A percentile compares a stretch with the other conserved stretches of the same genome.
phyloP scores from a whole-genome alignment of 1,284 basidiomycete genomes.

The Fereydounia khargensis region DNA sequence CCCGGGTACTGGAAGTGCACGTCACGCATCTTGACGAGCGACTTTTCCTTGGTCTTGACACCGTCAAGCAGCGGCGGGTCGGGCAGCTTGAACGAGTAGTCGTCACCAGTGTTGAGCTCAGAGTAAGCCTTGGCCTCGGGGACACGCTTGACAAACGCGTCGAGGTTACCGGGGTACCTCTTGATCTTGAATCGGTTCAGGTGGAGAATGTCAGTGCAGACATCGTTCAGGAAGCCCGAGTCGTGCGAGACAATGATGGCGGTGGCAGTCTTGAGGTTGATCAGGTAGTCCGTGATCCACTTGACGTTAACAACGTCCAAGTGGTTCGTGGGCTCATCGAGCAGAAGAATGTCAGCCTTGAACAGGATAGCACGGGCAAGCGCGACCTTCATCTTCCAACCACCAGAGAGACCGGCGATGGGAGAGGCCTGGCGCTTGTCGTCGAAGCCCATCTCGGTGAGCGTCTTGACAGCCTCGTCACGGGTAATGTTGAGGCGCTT shows the following conservation, averaged over 20 bases:
- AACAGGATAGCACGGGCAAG: constrained; percentile 57
- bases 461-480: constrained; percentile 46
- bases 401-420: constrained; percentile 57
- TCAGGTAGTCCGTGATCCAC: constrained; percentile 57
- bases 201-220: constrained; percentile 57
- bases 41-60: constrained; percentile 59
- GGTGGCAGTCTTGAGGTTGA: constrained; percentile 41
- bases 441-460: constrained; percentile 57
- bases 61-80: constrained; percentile 57
- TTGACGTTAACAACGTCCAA: constrained; percentile 57
- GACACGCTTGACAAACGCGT: constrained; percentile 57
- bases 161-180: constrained; percentile 56
- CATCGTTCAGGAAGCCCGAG: constrained; percentile 56
- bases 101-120: constrained; percentile 56
- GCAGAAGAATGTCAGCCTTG: constrained; percentile 57
- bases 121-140: constrained; percentile 55
- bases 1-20: constrained; percentile 56
- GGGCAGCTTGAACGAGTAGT: constrained; percentile 58
- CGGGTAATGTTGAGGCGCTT: constrained; percentile 47
- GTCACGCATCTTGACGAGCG: constrained; percentile 57
- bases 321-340: constrained; percentile 58
- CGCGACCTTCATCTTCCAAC: constrained; percentile 59
- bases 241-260: constrained; percentile 58
- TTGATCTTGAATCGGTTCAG: constrained; percentile 59
- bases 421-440: constrained; percentile 51